Percentiles rank a stretch among this genome's conserved stretches.
phyloP scores from a whole-genome alignment of 139 green algal genomes.

The Auxenochlorella protothecoides region DNA sequence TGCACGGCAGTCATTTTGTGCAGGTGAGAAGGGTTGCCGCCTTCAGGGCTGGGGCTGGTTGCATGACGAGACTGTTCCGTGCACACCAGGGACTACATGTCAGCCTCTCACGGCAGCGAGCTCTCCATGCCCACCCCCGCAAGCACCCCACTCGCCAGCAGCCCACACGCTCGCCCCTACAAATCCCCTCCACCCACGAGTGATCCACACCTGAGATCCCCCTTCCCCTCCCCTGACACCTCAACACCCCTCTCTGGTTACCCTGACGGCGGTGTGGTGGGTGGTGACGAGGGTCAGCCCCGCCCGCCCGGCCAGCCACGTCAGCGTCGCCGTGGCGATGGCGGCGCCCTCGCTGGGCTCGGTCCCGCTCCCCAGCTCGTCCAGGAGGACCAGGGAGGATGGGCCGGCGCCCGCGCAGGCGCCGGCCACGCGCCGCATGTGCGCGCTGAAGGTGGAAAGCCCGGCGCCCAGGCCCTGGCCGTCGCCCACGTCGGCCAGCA shows the following conservation, averaged over 20 bases:
- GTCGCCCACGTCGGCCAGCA: constrained; percentile 74
- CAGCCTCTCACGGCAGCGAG: not conserved
- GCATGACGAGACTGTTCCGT: not conserved
- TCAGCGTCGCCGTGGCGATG: constrained; percentile 48
- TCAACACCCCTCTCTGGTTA: not conserved
- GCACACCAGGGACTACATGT: not conserved
- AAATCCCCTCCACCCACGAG: too few species aligned
- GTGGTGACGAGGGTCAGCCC: constrained; percentile 50
- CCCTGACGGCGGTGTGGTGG: constrained; percentile 55
- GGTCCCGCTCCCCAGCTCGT: constrained; percentile 73
- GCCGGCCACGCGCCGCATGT: constrained; percentile 38
- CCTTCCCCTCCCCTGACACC: not conserved
- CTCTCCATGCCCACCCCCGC: not conserved
- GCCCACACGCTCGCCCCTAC: too few species aligned
- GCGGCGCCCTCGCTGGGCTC: constrained; percentile 68
- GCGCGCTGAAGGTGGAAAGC: constrained; percentile 69
- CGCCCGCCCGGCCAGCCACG: constrained; percentile 24
- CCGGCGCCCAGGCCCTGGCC: constrained; percentile 60
- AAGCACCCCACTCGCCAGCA: not conserved
- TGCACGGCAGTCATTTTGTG: not conserved
- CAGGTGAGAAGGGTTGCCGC: not conserved
- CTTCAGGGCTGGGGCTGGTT: too few species aligned
- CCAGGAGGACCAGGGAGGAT: constrained; percentile 59
- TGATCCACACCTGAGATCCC: not conserved
- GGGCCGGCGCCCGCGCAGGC: constrained; percentile 24